Evolutionary conservation across 495 filamentous ascomycete genomes (phyloP).

Genomic region (Aspergillus asperescens): DNA sequence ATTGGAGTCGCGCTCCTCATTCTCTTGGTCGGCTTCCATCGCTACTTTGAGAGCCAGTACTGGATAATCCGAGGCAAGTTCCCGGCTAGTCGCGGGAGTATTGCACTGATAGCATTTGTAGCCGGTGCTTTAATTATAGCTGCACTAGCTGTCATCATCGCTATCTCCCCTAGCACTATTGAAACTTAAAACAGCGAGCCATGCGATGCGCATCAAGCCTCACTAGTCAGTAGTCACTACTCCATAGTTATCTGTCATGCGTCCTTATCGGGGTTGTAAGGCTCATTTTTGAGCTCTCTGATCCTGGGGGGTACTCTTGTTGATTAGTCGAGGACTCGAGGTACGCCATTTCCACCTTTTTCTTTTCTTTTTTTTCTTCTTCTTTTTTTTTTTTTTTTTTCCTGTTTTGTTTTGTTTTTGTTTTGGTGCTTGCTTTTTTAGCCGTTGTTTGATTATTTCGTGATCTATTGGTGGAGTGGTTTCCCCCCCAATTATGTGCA

Average conservation of each 20-base stretch:
- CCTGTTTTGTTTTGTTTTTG: too few species aligned
- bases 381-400: too few species aligned
- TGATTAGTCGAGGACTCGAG: not conserved
- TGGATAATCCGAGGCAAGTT: slow-evolving; percentile 95
- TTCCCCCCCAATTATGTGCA: slow-evolving; percentile 3
- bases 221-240: not conserved
- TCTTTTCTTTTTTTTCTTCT: too few species aligned
- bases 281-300: not conserved
- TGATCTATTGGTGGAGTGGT: not conserved
- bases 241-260: not conserved
- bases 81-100: slow-evolving; percentile 81
- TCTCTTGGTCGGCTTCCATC: slow-evolving; percentile 73
- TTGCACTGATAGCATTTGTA: slow-evolving; percentile 69
- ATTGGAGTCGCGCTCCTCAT: slow-evolving; percentile 81
- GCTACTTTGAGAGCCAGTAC: slow-evolving; percentile 62
- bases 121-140: slow-evolving; percentile 66
- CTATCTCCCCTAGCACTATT: slow-evolving; percentile 52
- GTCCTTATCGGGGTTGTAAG: not conserved
- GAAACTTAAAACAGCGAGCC: slow-evolving; percentile 27
- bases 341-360: slow-evolving; percentile 4
- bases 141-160: slow-evolving; percentile 64
- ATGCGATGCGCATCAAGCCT: not conserved
- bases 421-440: not conserved
- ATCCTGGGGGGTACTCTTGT: too few species aligned
- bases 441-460: slow-evolving; percentile 1